Evolutionary conservation across 176 grass and related monocot genomes (phyloP).

Genomic region (Pontederia crassipes): DNA sequence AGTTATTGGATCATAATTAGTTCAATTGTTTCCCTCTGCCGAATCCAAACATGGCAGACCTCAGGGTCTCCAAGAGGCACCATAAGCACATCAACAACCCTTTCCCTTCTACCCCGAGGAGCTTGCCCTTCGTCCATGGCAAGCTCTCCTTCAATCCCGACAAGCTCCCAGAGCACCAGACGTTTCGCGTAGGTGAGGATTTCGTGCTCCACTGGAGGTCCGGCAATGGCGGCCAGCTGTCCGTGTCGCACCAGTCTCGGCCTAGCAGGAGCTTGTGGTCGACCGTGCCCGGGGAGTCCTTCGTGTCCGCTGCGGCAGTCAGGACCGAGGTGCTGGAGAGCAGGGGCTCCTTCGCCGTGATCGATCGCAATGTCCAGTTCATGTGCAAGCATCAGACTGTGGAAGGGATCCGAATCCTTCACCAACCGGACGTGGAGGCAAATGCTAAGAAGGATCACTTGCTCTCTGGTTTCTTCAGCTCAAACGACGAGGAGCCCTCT

Average conservation of each 20-base stretch:
- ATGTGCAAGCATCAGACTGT: conserved; percentile 49
- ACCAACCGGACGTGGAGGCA: conserved; percentile 31
- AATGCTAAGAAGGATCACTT: conserved; percentile 19
- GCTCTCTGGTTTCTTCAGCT: conserved; percentile 30
- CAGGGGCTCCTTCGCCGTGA: conserved; percentile 68
- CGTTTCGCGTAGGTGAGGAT: conserved; percentile 35
- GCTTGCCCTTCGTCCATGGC: conserved; percentile 25
- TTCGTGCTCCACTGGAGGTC: conserved; percentile 58
- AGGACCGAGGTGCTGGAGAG: conserved; percentile 54
- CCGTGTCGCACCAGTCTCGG: neutral
- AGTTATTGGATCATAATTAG: no score
- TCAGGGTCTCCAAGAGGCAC: conserved; percentile 52
- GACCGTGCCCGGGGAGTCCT: conserved; percentile 56
- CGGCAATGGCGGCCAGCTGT: conserved; percentile 25
- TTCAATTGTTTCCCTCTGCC: no score
- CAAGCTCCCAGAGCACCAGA: conserved; percentile 50
- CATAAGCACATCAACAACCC: conserved; percentile 72
- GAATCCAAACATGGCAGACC: neutral
- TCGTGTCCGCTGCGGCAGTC: conserved; percentile 52
- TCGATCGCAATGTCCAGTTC: conserved; percentile 39
- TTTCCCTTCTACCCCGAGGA: conserved; percentile 33
- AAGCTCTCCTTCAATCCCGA: conserved; percentile 41
- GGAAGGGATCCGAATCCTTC: conserved; percentile 39
- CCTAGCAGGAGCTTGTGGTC: conserved; percentile 36
- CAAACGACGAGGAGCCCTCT: neutral